Evolutionary conservation across 2,329 filamentous ascomycete species (phyloP).

Genomic region (Harringtonia lauricola): DNA sequence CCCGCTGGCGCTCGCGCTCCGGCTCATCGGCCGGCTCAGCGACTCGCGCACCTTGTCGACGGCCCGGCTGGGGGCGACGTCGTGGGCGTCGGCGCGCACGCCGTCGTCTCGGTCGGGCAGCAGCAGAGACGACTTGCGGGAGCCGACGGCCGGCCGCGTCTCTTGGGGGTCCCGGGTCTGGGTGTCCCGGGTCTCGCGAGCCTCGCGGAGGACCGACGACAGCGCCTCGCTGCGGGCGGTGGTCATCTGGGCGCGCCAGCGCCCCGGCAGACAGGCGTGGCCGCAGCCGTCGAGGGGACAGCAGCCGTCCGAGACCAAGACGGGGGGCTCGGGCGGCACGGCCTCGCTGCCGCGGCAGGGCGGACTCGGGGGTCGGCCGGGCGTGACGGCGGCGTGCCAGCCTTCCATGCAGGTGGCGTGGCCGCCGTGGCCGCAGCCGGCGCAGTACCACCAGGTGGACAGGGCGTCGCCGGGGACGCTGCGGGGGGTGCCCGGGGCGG

Average conservation of each 20-base stretch:
- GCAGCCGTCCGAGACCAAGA: constrained; percentile 39
- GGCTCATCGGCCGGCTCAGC: constrained; percentile 20
- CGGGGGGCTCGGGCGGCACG: neutral
- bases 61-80: constrained; percentile 47
- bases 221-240: constrained; percentile 40
- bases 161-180: too few relatives aligned
- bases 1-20: constrained; percentile 17
- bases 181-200: neutral
- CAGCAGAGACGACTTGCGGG: neutral
- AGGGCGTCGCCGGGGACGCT: constrained; percentile 15
- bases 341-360: too few relatives aligned
- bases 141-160: constrained; percentile 4
- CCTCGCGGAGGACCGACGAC: constrained; percentile 20
- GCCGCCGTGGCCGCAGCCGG: constrained; percentile 50
- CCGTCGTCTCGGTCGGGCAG: constrained; percentile 7
- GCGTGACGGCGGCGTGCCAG: constrained; percentile 37
- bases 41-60: constrained; percentile 49
- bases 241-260: constrained; percentile 37
- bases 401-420: constrained; percentile 47
- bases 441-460: constrained; percentile 52
- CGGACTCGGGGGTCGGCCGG: too few relatives aligned
- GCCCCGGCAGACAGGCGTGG: constrained; percentile 49
- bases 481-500: constrained; percentile 3
- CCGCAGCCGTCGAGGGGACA: constrained; percentile 56
- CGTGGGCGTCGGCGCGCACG: constrained; percentile 37